phyloP scores from a whole-genome alignment of 192 early-diverging fungal species.

The Dissophora ornata region DNA sequence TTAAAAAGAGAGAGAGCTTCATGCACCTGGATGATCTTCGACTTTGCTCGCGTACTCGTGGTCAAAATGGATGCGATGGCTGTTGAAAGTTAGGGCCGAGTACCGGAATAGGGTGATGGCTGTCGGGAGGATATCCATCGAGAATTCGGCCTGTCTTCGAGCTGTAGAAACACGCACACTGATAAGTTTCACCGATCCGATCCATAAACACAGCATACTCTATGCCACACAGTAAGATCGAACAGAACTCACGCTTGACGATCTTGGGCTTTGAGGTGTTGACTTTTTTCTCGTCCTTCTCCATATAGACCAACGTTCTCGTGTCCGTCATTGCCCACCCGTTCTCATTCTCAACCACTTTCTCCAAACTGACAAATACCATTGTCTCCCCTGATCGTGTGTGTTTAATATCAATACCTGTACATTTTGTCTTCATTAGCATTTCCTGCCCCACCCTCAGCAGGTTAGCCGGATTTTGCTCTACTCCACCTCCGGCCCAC shows the following conservation, averaged over 20 bases:
- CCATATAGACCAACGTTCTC: constrained; percentile 76
- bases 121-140: constrained; percentile 65
- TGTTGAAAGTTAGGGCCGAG: constrained; percentile 92
- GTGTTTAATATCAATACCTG: constrained; percentile 66
- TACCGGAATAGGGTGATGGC: constrained; percentile 85
- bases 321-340: constrained; percentile 74
- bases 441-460: constrained; percentile 74
- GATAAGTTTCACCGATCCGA: too few relatives aligned
- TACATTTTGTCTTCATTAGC: constrained; percentile 66
- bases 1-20: background rate
- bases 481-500: constrained; percentile 88
- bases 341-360: constrained; percentile 67
- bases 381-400: constrained; percentile 61
- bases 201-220: too few relatives aligned
- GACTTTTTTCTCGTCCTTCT: constrained; percentile 27
- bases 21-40: constrained; percentile 76
- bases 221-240: background rate
- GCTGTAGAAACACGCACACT: too few relatives aligned
- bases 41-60: constrained; percentile 70
- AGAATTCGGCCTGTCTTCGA: constrained; percentile 70
- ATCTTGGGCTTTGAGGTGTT: constrained; percentile 17
- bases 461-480: constrained; percentile 67
- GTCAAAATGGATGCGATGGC: constrained; percentile 92
- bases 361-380: constrained; percentile 78
- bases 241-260: constrained; percentile 48